Evolutionary conservation across 1,284 basidiomycete species (phyloP), one percentile per base, ranked within the genome.

Genomic region (Veloboletus limbatus): DNA sequence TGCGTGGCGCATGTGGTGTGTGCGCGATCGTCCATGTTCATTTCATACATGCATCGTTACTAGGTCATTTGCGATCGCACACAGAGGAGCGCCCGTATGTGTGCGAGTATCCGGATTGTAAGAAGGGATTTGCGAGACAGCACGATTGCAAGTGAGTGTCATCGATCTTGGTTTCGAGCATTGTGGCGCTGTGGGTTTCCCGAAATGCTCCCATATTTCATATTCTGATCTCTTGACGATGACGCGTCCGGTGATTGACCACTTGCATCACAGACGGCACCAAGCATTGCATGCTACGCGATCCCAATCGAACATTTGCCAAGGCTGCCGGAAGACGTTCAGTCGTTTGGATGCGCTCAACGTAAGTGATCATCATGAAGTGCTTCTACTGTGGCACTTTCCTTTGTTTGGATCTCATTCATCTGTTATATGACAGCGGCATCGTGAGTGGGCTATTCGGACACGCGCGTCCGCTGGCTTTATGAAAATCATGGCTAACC

Each of bases 51-150:
- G 3, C 17, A 16, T 32, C 2, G 2, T 44, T 10, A 8, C 14
- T 22, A 83, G 94, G 95, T 41, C 95, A 97, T 72, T 68, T 97
- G 55, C 82, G 94, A 57, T 96, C 93, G n/a, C 94, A 97, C 67
- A 96, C 93, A 21, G 93, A 96, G 66, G 92, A 97, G 69, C 76
- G 92, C 48, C 94, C 94, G 27, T 97, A 92, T 69, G 82, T 92
- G 52, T 97, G 94, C 66, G 82, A 89, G 49, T 94, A 89, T 79
- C 89, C 91, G 3, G 92, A 91, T 13, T 97, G 94, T 67, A 88
- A 88, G 59, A 97, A 97, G 65, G 85, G 91, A 20, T 97, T 97
- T 63, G 94, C 94, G 27, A 80, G 94, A 37, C 91, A 94, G 65
- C 93, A 97, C 67, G 94, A 97, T 67, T 96, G 93, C 85, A 96